Conservation (phyloP, 495 filamentous ascomycete species). For the Hypoxylon lienhwacheense region DNA sequence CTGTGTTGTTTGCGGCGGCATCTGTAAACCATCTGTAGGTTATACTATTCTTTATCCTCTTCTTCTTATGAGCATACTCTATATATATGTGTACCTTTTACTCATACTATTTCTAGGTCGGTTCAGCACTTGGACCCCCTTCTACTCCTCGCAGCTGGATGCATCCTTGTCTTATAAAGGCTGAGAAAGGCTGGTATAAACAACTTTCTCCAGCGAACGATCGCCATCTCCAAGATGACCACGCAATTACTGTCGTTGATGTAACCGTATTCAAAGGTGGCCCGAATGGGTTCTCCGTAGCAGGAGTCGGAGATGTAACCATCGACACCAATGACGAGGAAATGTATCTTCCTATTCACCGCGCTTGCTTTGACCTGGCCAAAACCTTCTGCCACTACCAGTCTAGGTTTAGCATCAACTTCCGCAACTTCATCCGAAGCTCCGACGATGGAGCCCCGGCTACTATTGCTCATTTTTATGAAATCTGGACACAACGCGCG, state of each 20-base stretch:
- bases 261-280: slow-evolving; percentile 7
- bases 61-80: background rate
- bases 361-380: slow-evolving; percentile 8
- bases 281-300: background rate
- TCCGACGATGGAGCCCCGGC: background rate
- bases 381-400: slow-evolving; percentile 19
- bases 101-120: slow-evolving; percentile 8
- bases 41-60: background rate
- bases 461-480: slow-evolving; percentile 25
- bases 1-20: slow-evolving; percentile 29
- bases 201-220: background rate
- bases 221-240: background rate
- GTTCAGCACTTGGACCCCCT: background rate
- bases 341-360: slow-evolving; percentile 28
- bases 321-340: slow-evolving; percentile 15
- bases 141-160: slow-evolving; percentile 6
- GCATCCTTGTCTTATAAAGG: slow-evolving; percentile 18
- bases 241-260: background rate
- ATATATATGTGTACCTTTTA: background rate
- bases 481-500: slow-evolving; percentile 32
- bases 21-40: slow-evolving; percentile 23
- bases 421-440: background rate
- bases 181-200: slow-evolving; percentile 9
- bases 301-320: background rate
- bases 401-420: slow-evolving; percentile 1